Evolutionary conservation across 176 grass and related monocot species (phyloP).

Genomic region (Triticum aestivum): IWGSC_CS_RefSeq_v2.1 NC_057799.1:211657944-211658443

Average conservation of each 20-base stretch:
- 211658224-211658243: neutral
- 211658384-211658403: constrained; percentile 89
- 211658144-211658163: neutral
- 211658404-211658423: constrained; percentile 93
- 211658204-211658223: neutral
- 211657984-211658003: neutral
- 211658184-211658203: neutral
- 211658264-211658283: neutral
- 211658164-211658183: neutral
- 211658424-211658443: constrained; percentile 88
- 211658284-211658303: neutral
- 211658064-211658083: neutral
- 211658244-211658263: neutral
- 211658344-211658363: constrained; percentile 8
- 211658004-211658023: constrained; percentile 8
- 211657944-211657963: neutral
- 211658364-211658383: constrained; percentile 76
- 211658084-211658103: neutral
- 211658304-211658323: neutral
- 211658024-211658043: neutral
- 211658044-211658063: neutral
- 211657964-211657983: neutral
- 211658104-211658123: neutral
- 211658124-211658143: neutral
- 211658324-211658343: neutral